Base-by-base conservation (phyloP, 352 stramenopile species). In the Phytophthora hibernalis region DNA sequence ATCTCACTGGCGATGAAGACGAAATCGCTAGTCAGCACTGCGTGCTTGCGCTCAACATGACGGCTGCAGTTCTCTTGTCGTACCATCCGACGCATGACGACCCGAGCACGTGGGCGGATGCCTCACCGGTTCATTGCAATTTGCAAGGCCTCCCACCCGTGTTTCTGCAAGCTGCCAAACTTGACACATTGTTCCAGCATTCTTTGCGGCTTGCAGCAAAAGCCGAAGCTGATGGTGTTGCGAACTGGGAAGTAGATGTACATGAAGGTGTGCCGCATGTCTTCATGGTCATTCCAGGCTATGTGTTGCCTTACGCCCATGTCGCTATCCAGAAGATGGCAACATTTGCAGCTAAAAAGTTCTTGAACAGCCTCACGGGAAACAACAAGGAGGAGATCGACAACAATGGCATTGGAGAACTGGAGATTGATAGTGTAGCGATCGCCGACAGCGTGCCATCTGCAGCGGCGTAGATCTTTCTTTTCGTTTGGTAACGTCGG, bases 261-360 rank as follows among this genome's bases (percentile, higher is more conserved):
- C 72, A 82, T 37, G 58, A 70, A 57, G 59, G 53, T 30, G 65
- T 87, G 21, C 61, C 75, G 35, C 78, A 87, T 42, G 76, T 72
- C 4, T 87, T 87, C 45, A 73, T 66, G 37, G 28, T 81, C 11
- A 52, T 81, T 10, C 68, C 76, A 15, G 22, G 40, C 5, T 63
- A 61, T 12, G 37, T 83, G 7, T n/a, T 86, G 35, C 78, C 78
- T 0, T 68, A 77, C 7, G 62, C 67, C 18, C 51, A 44, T 3
- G 48, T 74, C 1, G 72, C 52, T 0, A 35, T 81, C 20, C 45
- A 72, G 43, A 44, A 43, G 18, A 72, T 80, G 52, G 72, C 72
- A 40, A 52, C 21, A 18, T 80, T 80, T 38, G 63, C 64, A 22
- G 64, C 65, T 1, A 66, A 53, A 4, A 68, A 80, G 43, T 70